Evolutionary conservation across 2,329 filamentous ascomycete species (phyloP).

Genomic region (Penicillium sp.): DNA sequence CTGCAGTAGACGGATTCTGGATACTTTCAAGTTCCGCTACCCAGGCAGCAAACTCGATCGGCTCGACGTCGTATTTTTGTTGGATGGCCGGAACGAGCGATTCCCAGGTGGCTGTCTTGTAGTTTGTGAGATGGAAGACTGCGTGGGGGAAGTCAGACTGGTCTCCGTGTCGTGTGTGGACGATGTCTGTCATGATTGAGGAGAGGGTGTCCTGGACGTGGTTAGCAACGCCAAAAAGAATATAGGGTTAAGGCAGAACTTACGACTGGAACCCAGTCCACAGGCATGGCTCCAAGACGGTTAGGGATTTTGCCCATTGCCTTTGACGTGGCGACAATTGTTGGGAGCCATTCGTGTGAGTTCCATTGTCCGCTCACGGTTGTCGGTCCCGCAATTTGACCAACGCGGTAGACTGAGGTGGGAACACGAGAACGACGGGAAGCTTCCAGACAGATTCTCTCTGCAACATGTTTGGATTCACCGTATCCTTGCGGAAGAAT

Average conservation of each 20-base stretch:
- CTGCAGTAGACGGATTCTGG: slow-evolving; percentile 34
- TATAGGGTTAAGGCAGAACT: background rate
- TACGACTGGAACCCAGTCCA: slow-evolving; percentile 51
- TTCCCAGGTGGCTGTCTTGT: slow-evolving; percentile 42
- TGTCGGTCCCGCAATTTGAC: slow-evolving; percentile 37
- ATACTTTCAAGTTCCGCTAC: slow-evolving; percentile 47
- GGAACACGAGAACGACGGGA: slow-evolving; percentile 23
- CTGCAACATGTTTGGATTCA: slow-evolving; percentile 41
- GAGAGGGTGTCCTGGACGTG: slow-evolving; percentile 38
- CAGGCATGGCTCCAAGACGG: slow-evolving; percentile 44
- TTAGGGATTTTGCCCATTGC: slow-evolving; percentile 51
- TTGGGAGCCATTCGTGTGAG: slow-evolving; percentile 58
- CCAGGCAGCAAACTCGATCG: slow-evolving; percentile 51
- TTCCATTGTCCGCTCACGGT: slow-evolving; percentile 53
- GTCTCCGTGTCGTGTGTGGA: slow-evolving; percentile 30
- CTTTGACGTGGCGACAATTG: slow-evolving; percentile 50
- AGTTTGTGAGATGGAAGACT: slow-evolving; percentile 54
- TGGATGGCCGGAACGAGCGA: slow-evolving; percentile 46
- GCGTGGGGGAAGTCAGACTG: slow-evolving; percentile 14
- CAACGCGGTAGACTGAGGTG: slow-evolving; percentile 31
- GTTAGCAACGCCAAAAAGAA: background rate
- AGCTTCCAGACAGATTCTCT: slow-evolving; percentile 45
- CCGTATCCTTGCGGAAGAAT: slow-evolving; percentile 40
- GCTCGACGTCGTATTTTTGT: slow-evolving; percentile 42
- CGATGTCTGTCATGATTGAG: slow-evolving; percentile 49